Conservation (phyloP, 257 asterid genomes). For the Solanum piurae region DNA sequence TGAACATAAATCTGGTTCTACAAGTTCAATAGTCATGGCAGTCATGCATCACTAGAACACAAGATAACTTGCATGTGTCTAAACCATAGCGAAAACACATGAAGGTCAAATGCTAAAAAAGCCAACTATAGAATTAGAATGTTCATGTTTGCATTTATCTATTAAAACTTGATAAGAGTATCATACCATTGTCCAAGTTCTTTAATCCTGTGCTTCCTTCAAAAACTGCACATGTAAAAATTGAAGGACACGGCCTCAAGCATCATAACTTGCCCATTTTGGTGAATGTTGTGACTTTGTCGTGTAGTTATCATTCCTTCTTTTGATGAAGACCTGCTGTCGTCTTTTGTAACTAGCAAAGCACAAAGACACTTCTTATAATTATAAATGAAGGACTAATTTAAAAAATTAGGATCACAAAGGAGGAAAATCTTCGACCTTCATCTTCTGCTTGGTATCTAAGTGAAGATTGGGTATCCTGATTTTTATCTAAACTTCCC, state of each 20-base stretch:
- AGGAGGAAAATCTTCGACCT: conserved; percentile 13
- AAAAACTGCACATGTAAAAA: conserved; percentile 14
- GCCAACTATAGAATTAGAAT: not conserved
- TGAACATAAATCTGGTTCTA: not conserved
- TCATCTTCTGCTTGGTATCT: conserved; percentile 11
- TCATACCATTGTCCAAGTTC: not conserved
- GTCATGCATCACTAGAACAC: not conserved
- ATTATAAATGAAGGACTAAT: not conserved
- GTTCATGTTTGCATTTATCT: not conserved
- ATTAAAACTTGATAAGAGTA: not conserved
- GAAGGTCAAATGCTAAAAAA: not conserved
- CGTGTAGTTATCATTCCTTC: not conserved
- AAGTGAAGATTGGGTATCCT: conserved; percentile 12
- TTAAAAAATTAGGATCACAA: not conserved
- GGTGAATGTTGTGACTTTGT: not conserved
- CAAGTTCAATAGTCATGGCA: not conserved
- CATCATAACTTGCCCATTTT: conserved; percentile 17
- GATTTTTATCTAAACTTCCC: not conserved
- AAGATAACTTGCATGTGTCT: not conserved
- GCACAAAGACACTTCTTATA: not conserved
- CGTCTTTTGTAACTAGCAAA: not conserved
- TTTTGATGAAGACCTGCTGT: conserved; percentile 2
- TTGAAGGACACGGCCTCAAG: conserved; percentile 14
- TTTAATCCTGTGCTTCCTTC: conserved; percentile 5
- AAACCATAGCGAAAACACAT: not conserved